phyloP scores from a whole-genome alignment of 2,329 filamentous ascomycete species.

The Cercospora zeina region DNA sequence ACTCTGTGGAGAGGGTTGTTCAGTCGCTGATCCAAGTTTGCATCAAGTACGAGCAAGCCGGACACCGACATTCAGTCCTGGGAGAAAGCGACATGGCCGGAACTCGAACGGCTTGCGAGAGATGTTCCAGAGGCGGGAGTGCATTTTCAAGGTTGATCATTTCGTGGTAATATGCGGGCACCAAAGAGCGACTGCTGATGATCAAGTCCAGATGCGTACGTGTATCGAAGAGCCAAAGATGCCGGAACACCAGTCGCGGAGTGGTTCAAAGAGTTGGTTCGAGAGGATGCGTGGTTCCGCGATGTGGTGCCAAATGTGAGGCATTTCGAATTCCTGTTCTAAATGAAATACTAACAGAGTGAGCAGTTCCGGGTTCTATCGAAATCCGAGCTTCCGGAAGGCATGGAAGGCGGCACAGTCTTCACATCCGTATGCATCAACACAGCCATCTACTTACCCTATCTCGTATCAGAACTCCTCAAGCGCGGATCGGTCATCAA shows the following conservation, averaged over 20 bases:
- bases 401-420: constrained; percentile 68
- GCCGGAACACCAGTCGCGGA: constrained; percentile 53
- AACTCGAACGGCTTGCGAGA: constrained; percentile 49
- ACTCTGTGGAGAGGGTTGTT: neutral
- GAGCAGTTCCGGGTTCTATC: constrained; percentile 39
- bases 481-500: constrained; percentile 64
- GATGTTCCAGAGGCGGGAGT: constrained; percentile 75
- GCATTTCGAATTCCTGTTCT: neutral
- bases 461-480: constrained; percentile 77
- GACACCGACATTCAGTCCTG: constrained; percentile 44
- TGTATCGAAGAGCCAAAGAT: constrained; percentile 65
- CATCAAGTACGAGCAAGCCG: constrained; percentile 43
- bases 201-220: constrained; percentile 46
- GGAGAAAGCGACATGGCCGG: constrained; percentile 50
- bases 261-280: constrained; percentile 66
- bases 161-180: too few relatives aligned
- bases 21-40: constrained; percentile 22
- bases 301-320: constrained; percentile 67
- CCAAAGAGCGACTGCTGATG: neutral
- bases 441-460: constrained; percentile 81
- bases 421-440: constrained; percentile 93
- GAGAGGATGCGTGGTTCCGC: constrained; percentile 71
- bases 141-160: constrained; percentile 63
- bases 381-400: constrained; percentile 54
- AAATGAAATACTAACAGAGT: constrained; percentile 11